Base-by-base conservation (phyloP, 148 eudicot genomes). In the Rhododendron ovatum region DNA sequence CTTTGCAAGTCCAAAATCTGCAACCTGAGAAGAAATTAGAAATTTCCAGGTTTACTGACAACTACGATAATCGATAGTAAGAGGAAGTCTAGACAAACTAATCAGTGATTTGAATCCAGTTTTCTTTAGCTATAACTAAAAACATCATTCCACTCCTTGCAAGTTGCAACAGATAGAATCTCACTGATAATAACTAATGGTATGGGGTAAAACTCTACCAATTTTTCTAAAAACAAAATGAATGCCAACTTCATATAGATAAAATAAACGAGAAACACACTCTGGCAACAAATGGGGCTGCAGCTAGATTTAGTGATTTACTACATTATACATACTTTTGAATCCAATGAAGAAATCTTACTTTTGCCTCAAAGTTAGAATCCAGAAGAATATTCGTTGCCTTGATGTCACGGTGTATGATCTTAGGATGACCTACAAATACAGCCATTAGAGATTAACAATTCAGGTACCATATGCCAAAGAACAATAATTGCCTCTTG, bases 1-100 rank as follows among this genome's bases (percentile, higher is more conserved):
- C 93, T 95, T 97, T 53, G 99, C 98, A 51, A 97, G 95, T 86
- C 99, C 99, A 90, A 97, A 97, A 87, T 97, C 99, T 39, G 99
- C 98, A 89, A 97, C 99, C 99, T 97, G 92, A 80, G 86, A 63
- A 85, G 81, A 65, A 80, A 88, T 4, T 80, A 80, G n/a, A 69
- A 45, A 15, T 14, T 33, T 71, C 37, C 41, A 20, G 85, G 45
- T 35, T 33, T 47, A 18, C 45, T 33, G 14, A 84, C 20, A 48
- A 18, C 35, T 33, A 74, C 6, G n/a, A 50, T 35, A 84, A 30
- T 74, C 51, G 0, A 71, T 13, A 71, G 76, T 13, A 71, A 13
- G 39, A 33, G 1, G 20, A 30, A 5, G 39, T 30, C 35, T 71
- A n/a, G 5, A 73, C 6, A 33, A 18, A 47, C 33, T 14, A 71